phyloP scores from a whole-genome alignment of 306 rosid genomes.

The Cucumis hystrix region DNA sequence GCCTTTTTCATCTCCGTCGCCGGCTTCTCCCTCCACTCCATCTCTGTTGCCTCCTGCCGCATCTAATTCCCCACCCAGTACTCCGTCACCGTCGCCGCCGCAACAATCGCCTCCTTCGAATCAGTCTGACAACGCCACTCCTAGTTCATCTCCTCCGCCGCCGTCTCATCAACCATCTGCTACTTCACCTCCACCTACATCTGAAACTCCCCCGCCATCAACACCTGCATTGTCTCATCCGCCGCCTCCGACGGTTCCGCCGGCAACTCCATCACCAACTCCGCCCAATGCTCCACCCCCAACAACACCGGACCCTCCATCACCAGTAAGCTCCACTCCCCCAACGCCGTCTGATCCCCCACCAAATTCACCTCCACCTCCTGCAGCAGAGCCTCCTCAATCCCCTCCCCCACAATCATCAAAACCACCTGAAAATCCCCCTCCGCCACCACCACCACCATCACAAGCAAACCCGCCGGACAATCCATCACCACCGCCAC shows the following conservation, averaged over 20 bases:
- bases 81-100: neutral
- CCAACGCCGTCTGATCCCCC: conserved; percentile 15
- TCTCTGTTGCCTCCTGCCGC: conserved; percentile 18
- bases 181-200: conserved; percentile 15
- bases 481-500: conserved; percentile 19
- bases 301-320: conserved; percentile 23
- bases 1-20: conserved; percentile 33
- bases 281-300: conserved; percentile 24
- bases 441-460: conserved; percentile 15
- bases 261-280: conserved; percentile 10
- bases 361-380: conserved; percentile 11
- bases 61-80: conserved; percentile 1
- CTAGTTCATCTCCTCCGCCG: conserved; percentile 20
- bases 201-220: conserved; percentile 1
- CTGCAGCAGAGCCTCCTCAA: conserved; percentile 14
- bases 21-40: conserved; percentile 17
- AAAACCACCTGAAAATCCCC: conserved; percentile 24
- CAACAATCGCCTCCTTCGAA: conserved; percentile 5
- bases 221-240: conserved; percentile 12
- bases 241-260: conserved; percentile 1
- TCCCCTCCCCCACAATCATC: conserved; percentile 31
- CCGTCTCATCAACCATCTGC: conserved; percentile 11
- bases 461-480: conserved; percentile 23
- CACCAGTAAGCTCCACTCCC: conserved; percentile 14
- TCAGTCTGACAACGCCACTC: neutral